Base-by-base conservation (phyloP, 331 rosid genomes). In the Quercus tomentella region DNA sequence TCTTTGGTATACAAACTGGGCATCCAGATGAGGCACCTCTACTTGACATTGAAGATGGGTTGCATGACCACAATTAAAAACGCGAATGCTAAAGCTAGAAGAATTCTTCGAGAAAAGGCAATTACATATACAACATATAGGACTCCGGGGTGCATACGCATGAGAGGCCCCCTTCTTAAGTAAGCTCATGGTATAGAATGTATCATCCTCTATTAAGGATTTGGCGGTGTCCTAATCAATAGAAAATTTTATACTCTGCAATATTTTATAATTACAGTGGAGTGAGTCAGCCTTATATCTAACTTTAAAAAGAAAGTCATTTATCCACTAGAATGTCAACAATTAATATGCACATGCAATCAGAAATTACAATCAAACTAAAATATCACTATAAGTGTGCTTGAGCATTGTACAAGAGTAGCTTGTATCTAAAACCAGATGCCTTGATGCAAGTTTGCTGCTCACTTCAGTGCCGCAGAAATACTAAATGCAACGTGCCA, bases 101-200 rank as follows among this genome's bases (percentile, higher is more conserved):
- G 90, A 81, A 82, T 83, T 89, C 89, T 91, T 89, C 65, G 91
- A 79, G 73, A 95, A 90, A 67, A 82, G 87, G 80, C 90, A 74
- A 78, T 83, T 91, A 65, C 99, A 95, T 76, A 95, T 84, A 76
- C 99, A 90, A 79, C 99, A 95, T 41, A 79, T 49, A 56, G 78
- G 77, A 88, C 80, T 83, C 86, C 86, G 89, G 72, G 97, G 99
- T 76, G 97, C 94, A 68, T 88, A 95, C 25, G 93, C 99, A 73
- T 93, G 98, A 73, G 99, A 85, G 30, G 99, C 99, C 60, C 99
- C 99, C 81, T 82, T 95, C 91, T 93, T 95, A 79, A 95, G 97
- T 81, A 95, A 79, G 82, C 86, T 91, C 98, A 95, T 91, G 6
- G 93, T 95, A 83, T 95, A 93, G 85, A 90, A 95, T 11, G 94